Evolutionary conservation across 2,329 filamentous ascomycete genomes (phyloP).

Genomic region (Colletotrichum lupini): DNA sequence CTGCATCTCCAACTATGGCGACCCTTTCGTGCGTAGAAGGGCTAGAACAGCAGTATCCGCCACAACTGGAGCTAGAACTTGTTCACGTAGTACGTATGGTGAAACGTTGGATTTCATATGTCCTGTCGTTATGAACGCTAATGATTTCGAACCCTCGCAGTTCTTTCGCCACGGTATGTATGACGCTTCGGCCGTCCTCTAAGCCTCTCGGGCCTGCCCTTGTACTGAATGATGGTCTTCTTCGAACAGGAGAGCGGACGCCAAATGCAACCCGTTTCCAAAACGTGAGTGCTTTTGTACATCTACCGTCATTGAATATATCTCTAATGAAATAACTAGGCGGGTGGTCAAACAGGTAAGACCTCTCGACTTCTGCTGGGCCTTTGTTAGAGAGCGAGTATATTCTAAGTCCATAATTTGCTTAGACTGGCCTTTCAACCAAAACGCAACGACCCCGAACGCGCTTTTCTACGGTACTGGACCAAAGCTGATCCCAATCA

Average conservation of each 20-base stretch:
- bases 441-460: not conserved
- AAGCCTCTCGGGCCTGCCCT: not conserved
- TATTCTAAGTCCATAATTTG: not conserved
- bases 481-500: not conserved
- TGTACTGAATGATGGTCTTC: not conserved
- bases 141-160: not conserved
- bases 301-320: not conserved
- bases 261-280: not conserved
- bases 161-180: not conserved
- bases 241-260: not conserved
- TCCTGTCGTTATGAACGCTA: not conserved
- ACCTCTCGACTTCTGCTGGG: too few relatives aligned
- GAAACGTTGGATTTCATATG: not conserved
- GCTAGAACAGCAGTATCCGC: not conserved
- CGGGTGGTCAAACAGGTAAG: not conserved
- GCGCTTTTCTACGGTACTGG: not conserved
- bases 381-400: too few relatives aligned
- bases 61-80: not conserved
- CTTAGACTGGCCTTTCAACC: not conserved
- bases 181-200: not conserved
- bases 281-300: not conserved
- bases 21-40: not conserved
- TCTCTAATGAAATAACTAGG: not conserved
- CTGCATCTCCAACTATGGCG: not conserved
- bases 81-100: not conserved